These are phyloP conservation scores for Oenanthe javanica DNA, from an alignment of 140 eudicot genomes.

Conservation along the genomic window DNA sequence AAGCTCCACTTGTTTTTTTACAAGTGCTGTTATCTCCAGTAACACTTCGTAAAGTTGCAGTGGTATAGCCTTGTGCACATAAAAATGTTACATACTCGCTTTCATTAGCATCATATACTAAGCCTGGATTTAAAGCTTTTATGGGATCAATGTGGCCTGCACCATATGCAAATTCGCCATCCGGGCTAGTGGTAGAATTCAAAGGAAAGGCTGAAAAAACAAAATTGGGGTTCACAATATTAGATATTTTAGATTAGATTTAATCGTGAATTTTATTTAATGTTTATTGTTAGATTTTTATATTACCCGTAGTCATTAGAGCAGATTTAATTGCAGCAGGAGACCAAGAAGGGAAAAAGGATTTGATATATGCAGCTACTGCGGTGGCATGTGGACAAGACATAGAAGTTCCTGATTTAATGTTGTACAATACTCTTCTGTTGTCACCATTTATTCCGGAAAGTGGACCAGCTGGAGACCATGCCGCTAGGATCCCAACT, in stretches of 20 bases:
- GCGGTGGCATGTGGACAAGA: conserved; percentile 21
- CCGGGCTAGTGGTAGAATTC: conserved; percentile 5
- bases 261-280: not conserved
- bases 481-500: conserved; percentile 19
- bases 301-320: conserved; percentile 13
- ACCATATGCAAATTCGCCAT: conserved; percentile 22
- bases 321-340: conserved; percentile 19
- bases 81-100: conserved; percentile 17
- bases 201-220: conserved; percentile 16
- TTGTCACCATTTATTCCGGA: conserved; percentile 4
- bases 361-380: conserved; percentile 14
- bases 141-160: conserved; percentile 20
- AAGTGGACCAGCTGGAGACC: conserved; percentile 10
- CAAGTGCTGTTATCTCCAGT: conserved; percentile 18
- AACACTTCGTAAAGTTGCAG: conserved; percentile 3
- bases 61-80: conserved; percentile 19
- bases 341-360: conserved; percentile 19
- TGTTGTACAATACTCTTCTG: conserved; percentile 9
- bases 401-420: conserved; percentile 18
- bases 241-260: not conserved
- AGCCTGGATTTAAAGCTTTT: conserved; percentile 16
- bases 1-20: not conserved
- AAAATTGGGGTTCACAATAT: not conserved
- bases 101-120: conserved; percentile 11
- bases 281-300: not conserved